Conservation (phyloP, 306 rosid genomes). For the Glycine latifolia region DNA sequence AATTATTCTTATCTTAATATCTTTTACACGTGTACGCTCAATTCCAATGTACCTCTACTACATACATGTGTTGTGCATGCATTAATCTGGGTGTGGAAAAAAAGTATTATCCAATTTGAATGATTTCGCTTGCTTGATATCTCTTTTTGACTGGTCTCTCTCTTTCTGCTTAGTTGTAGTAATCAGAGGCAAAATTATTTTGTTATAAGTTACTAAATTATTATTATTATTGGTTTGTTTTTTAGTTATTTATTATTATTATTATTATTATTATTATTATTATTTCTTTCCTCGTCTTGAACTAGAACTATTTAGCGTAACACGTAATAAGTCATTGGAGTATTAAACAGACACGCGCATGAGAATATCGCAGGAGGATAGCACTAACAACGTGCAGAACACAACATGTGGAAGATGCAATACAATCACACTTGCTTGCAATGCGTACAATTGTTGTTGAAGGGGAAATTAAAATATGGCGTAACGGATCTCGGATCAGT, state of each 20-base stretch:
- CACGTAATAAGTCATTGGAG: slow-evolving; percentile 36
- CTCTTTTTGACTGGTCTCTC: no score
- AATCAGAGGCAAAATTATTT: not conserved
- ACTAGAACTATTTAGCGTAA: not conserved
- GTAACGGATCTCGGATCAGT: no score
- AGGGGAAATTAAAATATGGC: no score
- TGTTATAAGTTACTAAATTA: not conserved
- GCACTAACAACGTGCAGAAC: slow-evolving; percentile 15
- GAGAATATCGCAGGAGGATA: not conserved
- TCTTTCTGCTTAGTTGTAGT: no score
- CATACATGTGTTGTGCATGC: no score
- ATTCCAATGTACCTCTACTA: no score
- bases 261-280: not conserved
- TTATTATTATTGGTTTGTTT: no score
- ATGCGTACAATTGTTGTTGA: no score
- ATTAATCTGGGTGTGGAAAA: not conserved
- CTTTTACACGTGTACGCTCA: no score
- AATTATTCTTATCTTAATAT: no score
- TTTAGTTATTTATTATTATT: not conserved
- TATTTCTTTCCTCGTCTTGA: not conserved
- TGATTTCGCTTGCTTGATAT: not conserved
- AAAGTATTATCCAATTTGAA: not conserved
- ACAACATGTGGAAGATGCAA: not conserved
- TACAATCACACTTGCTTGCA: not conserved
- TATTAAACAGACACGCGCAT: slow-evolving; percentile 24